Evolutionary conservation across 257 asterid species (phyloP), one percentile per base, ranked within the genome.

Genomic region (Parsonsia alboflavescens): DNA sequence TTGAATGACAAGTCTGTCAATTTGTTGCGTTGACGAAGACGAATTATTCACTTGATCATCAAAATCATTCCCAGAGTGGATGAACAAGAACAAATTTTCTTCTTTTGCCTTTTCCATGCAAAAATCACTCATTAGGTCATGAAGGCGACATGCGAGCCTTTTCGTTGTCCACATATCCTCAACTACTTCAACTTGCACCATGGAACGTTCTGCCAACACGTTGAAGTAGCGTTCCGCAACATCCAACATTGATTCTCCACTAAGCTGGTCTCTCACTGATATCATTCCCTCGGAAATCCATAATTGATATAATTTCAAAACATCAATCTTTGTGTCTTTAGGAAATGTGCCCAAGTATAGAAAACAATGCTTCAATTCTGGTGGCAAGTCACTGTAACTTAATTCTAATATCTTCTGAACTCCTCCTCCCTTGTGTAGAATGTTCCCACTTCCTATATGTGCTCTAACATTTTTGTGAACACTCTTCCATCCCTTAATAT

Each of bases 231-330:
- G n/a, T n/a, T n/a, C n/a, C n/a, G n/a, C n/a, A n/a, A n/a, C n/a
- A n/a, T n/a, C n/a, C n/a, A n/a, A n/a, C n/a, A 73, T 73, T 10
- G 77, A 26, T 73, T 73, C 77, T 0, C 61, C 61, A 6, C 36
- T 42, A 1, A 26, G n/a, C 22, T 45, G 48, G 36, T 76, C 79
- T 46, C 52, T 42, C 46, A 1, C 12, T 41, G 58, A 30, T 22
- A 77, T 53, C 36, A 71, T 16, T 16, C 76, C 76, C 6, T 77
- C 76, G 1, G 71, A 72, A 0, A n/a, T n/a, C n/a, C n/a, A n/a
- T n/a, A n/a, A n/a, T n/a, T n/a, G n/a, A n/a, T n/a, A n/a, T n/a
- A n/a, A n/a, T n/a, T n/a, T n/a, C n/a, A n/a, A n/a, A n/a, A n/a
- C n/a, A n/a, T n/a, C n/a, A n/a, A n/a, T n/a, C n/a, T n/a, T n/a